Conservation (phyloP, 2,329 filamentous ascomycete species). For the Pseudogymnoascus sp. region DNA sequence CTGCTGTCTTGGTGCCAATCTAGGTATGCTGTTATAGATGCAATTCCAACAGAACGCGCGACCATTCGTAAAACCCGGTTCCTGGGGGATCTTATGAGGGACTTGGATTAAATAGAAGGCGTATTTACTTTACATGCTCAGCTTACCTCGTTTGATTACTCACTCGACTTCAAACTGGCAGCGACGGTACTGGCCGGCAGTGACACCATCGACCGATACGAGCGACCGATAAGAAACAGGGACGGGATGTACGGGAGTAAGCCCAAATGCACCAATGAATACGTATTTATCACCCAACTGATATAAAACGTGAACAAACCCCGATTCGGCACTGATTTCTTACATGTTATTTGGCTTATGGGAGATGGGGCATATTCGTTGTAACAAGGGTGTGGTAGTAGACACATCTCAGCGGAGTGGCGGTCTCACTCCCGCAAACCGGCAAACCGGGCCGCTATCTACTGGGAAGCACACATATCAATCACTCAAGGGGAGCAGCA, state of each 20-base stretch:
- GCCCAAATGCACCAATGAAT: background rate
- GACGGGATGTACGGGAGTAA: background rate
- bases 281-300: background rate
- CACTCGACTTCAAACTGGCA: background rate
- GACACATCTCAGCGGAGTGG: background rate
- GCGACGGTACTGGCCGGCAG: background rate
- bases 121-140: background rate
- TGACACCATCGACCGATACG: conserved; percentile 3
- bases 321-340: background rate
- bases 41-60: background rate
- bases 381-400: background rate
- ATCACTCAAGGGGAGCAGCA: background rate
- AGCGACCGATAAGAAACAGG: background rate
- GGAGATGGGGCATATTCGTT: background rate
- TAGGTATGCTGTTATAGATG: background rate
- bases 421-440: background rate
- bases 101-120: background rate
- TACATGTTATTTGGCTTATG: background rate
- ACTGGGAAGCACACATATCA: background rate
- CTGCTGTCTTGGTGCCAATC: conserved; percentile 5
- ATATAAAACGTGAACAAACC: background rate
- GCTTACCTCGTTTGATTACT: conserved; percentile 1
- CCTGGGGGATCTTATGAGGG: background rate
- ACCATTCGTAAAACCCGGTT: background rate
- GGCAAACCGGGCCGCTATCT: background rate